Percentiles rank a stretch among this genome's conserved stretches.
Conservation (phyloP, 1,284 basidiomycete genomes). For the Cryptococcus sp. region DNA sequence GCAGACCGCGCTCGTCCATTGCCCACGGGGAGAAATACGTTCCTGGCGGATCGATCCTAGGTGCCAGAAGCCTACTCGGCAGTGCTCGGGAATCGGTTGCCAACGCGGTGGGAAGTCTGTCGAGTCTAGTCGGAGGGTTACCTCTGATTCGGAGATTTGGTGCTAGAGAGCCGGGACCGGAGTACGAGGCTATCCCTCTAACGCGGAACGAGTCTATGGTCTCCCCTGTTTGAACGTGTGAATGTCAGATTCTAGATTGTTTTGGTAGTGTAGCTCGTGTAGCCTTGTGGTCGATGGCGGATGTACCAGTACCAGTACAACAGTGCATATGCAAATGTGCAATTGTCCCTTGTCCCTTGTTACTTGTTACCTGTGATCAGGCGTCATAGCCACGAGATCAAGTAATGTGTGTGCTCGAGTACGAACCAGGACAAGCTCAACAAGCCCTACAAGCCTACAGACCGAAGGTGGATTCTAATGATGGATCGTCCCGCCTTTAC, state of each 20-base stretch:
- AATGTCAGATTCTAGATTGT: too few species aligned
- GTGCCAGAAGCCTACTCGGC: conserved; percentile 29
- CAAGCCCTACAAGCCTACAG: too few species aligned
- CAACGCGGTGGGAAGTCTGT: conserved; percentile 13
- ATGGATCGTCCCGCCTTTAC: conserved; percentile 65
- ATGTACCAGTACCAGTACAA: too few species aligned
- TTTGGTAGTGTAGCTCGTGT: too few species aligned
- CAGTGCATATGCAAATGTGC: too few species aligned
- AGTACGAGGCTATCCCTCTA: conserved; percentile 45
- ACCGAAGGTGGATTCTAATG: conserved; percentile 3
- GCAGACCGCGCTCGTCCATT: conserved; percentile 66
- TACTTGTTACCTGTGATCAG: too few species aligned
- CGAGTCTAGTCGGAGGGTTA: conserved; percentile 21
- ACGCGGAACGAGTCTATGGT: conserved; percentile 8
- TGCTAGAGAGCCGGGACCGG: conserved; percentile 15
- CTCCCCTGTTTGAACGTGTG: background rate
- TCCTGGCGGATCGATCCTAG: conserved; percentile 41
- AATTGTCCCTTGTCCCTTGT: too few species aligned
- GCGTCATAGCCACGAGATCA: too few species aligned
- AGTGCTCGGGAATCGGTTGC: conserved; percentile 16
- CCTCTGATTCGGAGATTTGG: conserved; percentile 30
- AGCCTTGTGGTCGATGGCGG: too few species aligned
- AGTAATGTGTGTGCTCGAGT: too few species aligned
- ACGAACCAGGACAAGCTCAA: too few species aligned
- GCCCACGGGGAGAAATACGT: conserved; percentile 62